Percentiles rank a stretch among this genome's conserved stretches.
phyloP scores from a whole-genome alignment of 805 yeast genomes.

The Barnettozyma salicaria region DNA sequence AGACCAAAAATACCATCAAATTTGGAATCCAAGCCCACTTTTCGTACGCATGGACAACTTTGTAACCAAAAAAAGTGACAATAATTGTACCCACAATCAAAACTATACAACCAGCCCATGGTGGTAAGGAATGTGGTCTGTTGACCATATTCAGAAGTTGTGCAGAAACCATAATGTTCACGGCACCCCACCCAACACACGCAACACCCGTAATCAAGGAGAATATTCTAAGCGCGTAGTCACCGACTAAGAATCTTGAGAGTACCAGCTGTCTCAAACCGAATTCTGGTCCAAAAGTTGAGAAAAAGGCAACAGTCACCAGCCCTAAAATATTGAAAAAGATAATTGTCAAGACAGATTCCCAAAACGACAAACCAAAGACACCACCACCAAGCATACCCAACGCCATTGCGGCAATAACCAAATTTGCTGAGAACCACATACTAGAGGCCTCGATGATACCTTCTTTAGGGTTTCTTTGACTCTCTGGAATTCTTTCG shows the following conservation, averaged over 20 bases:
- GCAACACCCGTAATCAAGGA: conserved; percentile 74
- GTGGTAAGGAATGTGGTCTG: conserved; percentile 54
- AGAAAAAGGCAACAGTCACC: conserved; percentile 74
- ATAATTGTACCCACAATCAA: conserved; percentile 60
- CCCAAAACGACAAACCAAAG: conserved; percentile 69
- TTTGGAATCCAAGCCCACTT: conserved; percentile 88
- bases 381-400: conserved; percentile 67
- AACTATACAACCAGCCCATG: conserved; percentile 86
- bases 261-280: conserved; percentile 87
- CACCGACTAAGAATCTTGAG: conserved; percentile 74
- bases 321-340: conserved; percentile 73
- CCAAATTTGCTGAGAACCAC: conserved; percentile 91
- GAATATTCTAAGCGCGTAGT: conserved; percentile 66
- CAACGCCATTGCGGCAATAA: conserved; percentile 72
- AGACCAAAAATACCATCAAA: conserved; percentile 61
- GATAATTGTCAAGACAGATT: conserved; percentile 56
- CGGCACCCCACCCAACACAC: conserved; percentile 95
- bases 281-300: conserved; percentile 74
- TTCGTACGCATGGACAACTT: conserved; percentile 74
- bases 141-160: conserved; percentile 76
- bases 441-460: conserved; percentile 69
- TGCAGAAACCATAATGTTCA: conserved; percentile 85
- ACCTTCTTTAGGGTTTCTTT: conserved; percentile 57
- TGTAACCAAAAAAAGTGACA: conserved; percentile 81
- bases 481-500: conserved; percentile 74